These are phyloP conservation scores for Setomelanomma holmii DNA, from an alignment of 2,329 filamentous ascomycete species.

Conservation along the genomic window DNA sequence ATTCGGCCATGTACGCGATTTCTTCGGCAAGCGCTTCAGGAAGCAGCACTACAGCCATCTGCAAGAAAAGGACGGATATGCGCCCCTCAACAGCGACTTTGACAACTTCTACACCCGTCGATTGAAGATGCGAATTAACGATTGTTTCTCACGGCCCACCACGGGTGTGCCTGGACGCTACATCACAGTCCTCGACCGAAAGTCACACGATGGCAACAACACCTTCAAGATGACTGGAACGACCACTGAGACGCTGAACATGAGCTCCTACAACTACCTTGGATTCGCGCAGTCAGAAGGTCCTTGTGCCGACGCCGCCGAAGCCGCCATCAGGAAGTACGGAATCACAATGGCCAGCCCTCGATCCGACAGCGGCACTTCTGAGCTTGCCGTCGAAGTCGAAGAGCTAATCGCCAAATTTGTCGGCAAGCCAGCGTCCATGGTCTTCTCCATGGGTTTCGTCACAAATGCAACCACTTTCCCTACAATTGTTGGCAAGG, in stretches of 20 bases:
- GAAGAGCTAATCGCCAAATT: conserved; percentile 89
- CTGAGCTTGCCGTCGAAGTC: conserved; percentile 86
- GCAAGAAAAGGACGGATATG: conserved; percentile 85
- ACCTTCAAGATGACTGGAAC: conserved; percentile 90
- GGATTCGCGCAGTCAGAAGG: conserved; percentile 98
- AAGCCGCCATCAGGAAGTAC: conserved; percentile 83
- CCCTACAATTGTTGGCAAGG: conserved; percentile 89
- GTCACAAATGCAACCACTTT: conserved; percentile 94
- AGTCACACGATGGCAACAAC: conserved; percentile 88
- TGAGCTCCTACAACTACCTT: conserved; percentile 99
- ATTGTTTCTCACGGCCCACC: conserved; percentile 92
- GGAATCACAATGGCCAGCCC: conserved; percentile 84
- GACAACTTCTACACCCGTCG: conserved; percentile 97
- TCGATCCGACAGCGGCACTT: conserved; percentile 82
- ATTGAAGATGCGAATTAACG: conserved; percentile 92
- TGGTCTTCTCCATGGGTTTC: conserved; percentile 99
- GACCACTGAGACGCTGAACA: conserved; percentile 91
- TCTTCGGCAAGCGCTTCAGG: conserved; percentile 95
- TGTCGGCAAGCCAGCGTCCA: conserved; percentile 90
- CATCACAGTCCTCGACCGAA: conserved; percentile 91
- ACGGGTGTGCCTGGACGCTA: conserved; percentile 93
- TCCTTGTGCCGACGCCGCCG: conserved; percentile 91
- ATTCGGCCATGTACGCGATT: conserved; percentile 93
- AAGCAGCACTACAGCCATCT: conserved; percentile 86
- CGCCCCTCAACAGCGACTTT: conserved; percentile 95